Evolutionary conservation across 768 basidiomycete species (phyloP), one percentile per base, ranked within the genome.

Genomic region (Podaxis carcinomalis): DNA sequence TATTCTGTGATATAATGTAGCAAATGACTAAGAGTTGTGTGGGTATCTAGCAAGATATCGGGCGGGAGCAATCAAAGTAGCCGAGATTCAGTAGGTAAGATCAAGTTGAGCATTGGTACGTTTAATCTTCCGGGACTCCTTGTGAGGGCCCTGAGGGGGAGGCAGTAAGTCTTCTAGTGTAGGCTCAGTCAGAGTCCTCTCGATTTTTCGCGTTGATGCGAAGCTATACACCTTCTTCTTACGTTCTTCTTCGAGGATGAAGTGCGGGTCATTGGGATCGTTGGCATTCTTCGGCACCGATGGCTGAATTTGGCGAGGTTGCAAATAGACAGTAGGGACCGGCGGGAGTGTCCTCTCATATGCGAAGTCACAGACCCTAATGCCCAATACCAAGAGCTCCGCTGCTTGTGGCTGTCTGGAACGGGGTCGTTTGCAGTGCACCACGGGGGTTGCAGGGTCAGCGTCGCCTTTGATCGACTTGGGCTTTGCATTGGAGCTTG

Each of bases 341-440:
- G 85, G 84, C 1, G 88, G 86, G 50, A 89, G 73, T 23, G 74
- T 84, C 72, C 78, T 86, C 70, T 89, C 86, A 73, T 85, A 87
- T 14, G 83, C 86, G 77, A 86, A 90, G 73, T 90, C 83, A 76
- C 74, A 80, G 70, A 75, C 77, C 75, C 77, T 80, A 57, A 80
- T 74, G 3, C 81, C 78, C 9, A 72, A 60, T 16, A 62, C 67
- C 61, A 70, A 69, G 28, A 77, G 66, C 19, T 39, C 1, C 23
- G 2, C 23, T 23, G 23, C 23, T 23, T 2, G 1, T 23, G 23
- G 23, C 23, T 23, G 23, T 23, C 23, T 23, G 2, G 23, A 23
- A 23, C 23, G 2, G 23, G 23, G 23, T 2, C 23, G 23, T 23
- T 23, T 23, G 23, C 23, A 1, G 1, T 23, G 23, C 23, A 23